Base-by-base conservation (phyloP, 2,329 filamentous ascomycete species). In the Juglanconis juglandina region DNA sequence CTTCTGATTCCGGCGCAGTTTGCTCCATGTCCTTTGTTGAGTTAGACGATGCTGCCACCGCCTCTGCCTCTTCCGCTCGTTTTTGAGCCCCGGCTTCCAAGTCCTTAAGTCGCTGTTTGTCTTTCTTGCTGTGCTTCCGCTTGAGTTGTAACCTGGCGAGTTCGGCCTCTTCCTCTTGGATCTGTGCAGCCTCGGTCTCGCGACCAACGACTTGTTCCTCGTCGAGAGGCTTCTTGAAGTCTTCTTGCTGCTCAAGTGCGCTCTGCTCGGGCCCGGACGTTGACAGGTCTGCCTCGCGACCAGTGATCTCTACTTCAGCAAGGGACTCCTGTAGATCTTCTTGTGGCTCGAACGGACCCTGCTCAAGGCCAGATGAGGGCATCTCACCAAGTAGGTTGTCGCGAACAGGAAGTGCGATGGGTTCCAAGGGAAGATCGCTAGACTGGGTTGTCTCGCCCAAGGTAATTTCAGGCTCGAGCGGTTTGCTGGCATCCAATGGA, bases 21-120 rank as follows among this genome's bases (percentile, higher is more conserved):
- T 37, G 34, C 32, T 48, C 39, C 3, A 39, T 9, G 24, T 37
- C 49, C 30, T 53, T 37, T 35, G 10, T 13, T 48, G 33, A 32
- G 7, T 3, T 7, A 3, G 53, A 41, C 9, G 56, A 30, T 14
- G 5, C 11, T 24, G 50, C 30, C 4, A 48, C 14, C 30, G 24
- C 13, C 35, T 51, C 17, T 30, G 57, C 53, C 24, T 51, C 53
- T 37, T 60, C 60, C 8, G 48, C 54, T 32, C 61, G 58, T 32
- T 50, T 49, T 17, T 61, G 58, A 24, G 41, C 39, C 30, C 46
- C 58, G 13, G 51, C 58, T 39, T 14, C 56, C 46, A 63, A 53
- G 4, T 58, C 58, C 32, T 46, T 56, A 32, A 62, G 49, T 13
- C 58, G 61, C 17, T 34, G 37, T n/a, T 58, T 63, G 39, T 63